phyloP scores from a whole-genome alignment of 148 eudicot species.

The Amaranthus cruentus region DNA sequence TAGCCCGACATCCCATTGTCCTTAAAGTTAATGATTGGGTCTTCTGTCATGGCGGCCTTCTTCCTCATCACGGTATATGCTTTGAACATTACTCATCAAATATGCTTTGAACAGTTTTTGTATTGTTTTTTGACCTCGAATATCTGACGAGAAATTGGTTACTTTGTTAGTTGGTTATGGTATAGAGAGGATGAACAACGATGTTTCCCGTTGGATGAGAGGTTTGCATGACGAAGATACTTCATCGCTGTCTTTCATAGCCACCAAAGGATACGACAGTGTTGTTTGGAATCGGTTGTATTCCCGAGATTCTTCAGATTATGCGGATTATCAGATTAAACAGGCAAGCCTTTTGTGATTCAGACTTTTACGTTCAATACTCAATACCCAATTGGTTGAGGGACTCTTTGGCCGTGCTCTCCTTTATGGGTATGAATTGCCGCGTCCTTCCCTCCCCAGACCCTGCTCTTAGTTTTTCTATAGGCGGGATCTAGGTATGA shows the following conservation, averaged over 20 bases:
- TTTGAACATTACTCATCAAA: not conserved
- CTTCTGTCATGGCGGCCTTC: slow-evolving; percentile 98
- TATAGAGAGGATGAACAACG: slow-evolving; percentile 78
- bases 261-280: slow-evolving; percentile 90
- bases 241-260: slow-evolving; percentile 60
- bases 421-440: no score
- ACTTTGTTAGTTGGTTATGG: slow-evolving; percentile 68
- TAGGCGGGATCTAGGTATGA: no score
- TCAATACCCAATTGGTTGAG: no score
- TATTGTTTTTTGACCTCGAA: not conserved
- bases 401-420: no score
- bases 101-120: not conserved
- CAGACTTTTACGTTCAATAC: not conserved
- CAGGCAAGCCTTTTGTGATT: slow-evolving; percentile 40
- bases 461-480: no score
- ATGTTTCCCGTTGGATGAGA: slow-evolving; percentile 89
- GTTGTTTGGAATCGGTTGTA: slow-evolving; percentile 97
- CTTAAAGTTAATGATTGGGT: slow-evolving; percentile 94
- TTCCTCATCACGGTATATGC: slow-evolving; percentile 90
- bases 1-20: slow-evolving; percentile 81
- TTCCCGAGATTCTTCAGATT: slow-evolving; percentile 73
- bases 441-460: no score
- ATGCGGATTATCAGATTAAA: slow-evolving; percentile 51
- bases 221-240: slow-evolving; percentile 42
- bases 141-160: not conserved